A percentile compares a stretch with the other conserved stretches of the same genome.
phyloP scores from a whole-genome alignment of 2,329 filamentous ascomycete species.

The Aspergillus luchuensis region DNA sequence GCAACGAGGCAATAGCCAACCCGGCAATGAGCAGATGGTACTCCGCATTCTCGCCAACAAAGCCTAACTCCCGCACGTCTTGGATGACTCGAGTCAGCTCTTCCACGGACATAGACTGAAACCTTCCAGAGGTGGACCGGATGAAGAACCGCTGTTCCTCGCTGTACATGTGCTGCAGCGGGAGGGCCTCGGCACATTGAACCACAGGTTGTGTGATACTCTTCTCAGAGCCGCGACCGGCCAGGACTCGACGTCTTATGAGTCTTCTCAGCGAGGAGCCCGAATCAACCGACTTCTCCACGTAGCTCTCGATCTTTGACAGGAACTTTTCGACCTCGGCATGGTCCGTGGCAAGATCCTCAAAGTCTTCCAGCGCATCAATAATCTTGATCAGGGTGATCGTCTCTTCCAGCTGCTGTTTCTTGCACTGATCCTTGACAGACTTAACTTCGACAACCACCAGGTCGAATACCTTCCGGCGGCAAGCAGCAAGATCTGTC shows the following conservation, averaged over 20 bases:
- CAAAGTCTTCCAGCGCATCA: conserved; percentile 43
- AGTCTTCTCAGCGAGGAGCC: conserved; percentile 30
- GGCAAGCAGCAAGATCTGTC: conserved; percentile 34
- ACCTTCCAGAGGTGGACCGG: conserved; percentile 36
- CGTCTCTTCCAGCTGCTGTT: conserved; percentile 36
- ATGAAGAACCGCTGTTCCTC: conserved; percentile 43
- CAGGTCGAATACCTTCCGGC: conserved; percentile 37
- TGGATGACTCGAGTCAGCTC: conserved; percentile 33
- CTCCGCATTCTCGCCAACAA: conserved; percentile 30
- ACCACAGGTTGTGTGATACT: conserved; percentile 32
- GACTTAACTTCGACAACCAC: conserved; percentile 40
- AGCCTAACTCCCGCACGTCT: conserved; percentile 34
- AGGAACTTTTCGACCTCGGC: conserved; percentile 39
- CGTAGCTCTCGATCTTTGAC: conserved; percentile 39
- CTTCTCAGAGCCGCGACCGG: conserved; percentile 31
- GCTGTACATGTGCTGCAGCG: conserved; percentile 39
- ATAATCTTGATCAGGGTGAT: conserved; percentile 41
- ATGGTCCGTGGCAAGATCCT: conserved; percentile 38
- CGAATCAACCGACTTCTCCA: conserved; percentile 37
- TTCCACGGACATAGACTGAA: conserved; percentile 37
- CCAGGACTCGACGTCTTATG: conserved; percentile 39
- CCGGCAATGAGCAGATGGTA: conserved; percentile 41
- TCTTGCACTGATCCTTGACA: conserved; percentile 38
- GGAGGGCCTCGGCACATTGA: conserved; percentile 39
- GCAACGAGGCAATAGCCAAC: conserved; percentile 37